A percentile compares a stretch with the other conserved stretches of the same genome.
These are phyloP conservation scores for Penicillium sp. DNA, from an alignment of 2,329 filamentous ascomycete species.

Conservation along the genomic window DNA sequence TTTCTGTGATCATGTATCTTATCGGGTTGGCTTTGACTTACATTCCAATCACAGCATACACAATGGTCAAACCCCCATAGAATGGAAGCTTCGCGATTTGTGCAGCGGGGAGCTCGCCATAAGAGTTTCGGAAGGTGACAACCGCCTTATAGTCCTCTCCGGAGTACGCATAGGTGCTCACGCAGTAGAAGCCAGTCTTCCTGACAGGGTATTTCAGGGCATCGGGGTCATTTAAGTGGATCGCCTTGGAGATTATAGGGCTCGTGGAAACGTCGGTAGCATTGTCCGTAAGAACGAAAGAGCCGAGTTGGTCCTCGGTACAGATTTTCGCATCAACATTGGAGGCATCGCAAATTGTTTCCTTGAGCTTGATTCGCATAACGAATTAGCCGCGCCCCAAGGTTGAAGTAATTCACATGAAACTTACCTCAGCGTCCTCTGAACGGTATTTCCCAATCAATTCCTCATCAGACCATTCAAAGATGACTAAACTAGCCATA, in stretches of 20 bases:
- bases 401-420: background rate
- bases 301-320: conserved; percentile 73
- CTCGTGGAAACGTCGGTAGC: conserved; percentile 70
- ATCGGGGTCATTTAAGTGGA: conserved; percentile 74
- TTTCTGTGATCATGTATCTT: background rate
- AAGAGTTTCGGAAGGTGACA: conserved; percentile 92
- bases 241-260: conserved; percentile 74
- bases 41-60: conserved; percentile 82
- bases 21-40: conserved; percentile 42
- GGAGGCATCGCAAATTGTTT: conserved; percentile 75
- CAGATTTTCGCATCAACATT: conserved; percentile 71
- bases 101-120: conserved; percentile 89
- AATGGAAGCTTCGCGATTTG: conserved; percentile 98
- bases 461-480: conserved; percentile 86
- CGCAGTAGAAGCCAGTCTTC: conserved; percentile 95
- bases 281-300: conserved; percentile 80
- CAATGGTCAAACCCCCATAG: conserved; percentile 89
- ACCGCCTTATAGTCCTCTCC: conserved; percentile 72
- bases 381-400: conserved; percentile 31
- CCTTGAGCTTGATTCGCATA: conserved; percentile 47
- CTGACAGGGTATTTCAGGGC: conserved; percentile 79
- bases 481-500: conserved; percentile 81
- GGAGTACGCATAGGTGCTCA: conserved; percentile 73
- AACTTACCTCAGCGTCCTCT: conserved; percentile 57
- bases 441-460: conserved; percentile 71